These are phyloP conservation scores for Cyanodermella asteris DNA, from an alignment of 2,329 filamentous ascomycete species.

Conservation along the genomic window DNA sequence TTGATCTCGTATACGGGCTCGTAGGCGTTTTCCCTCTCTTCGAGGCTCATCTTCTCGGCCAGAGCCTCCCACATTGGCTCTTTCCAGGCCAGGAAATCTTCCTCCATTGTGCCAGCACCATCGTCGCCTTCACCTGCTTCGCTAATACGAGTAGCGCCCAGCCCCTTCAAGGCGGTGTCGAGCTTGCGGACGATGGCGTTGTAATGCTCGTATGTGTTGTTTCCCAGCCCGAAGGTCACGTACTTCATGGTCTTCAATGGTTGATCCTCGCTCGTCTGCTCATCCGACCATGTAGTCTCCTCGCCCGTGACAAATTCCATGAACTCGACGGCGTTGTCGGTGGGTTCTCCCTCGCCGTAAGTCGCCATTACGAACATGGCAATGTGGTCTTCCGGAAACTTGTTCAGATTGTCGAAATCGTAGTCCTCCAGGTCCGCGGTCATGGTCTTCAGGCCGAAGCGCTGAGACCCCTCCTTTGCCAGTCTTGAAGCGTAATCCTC, in stretches of 20 bases:
- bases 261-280: slow-evolving; percentile 37
- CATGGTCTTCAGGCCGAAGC: slow-evolving; percentile 95
- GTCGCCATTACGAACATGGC: slow-evolving; percentile 91
- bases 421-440: slow-evolving; percentile 95
- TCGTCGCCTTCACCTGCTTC: slow-evolving; percentile 88
- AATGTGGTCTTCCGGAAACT: slow-evolving; percentile 71
- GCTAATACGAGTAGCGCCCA: slow-evolving; percentile 69
- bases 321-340: slow-evolving; percentile 96
- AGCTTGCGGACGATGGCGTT: slow-evolving; percentile 95
- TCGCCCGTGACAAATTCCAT: slow-evolving; percentile 86
- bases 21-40: slow-evolving; percentile 91
- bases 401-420: slow-evolving; percentile 84
- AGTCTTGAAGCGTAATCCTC: slow-evolving; percentile 94
- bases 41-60: slow-evolving; percentile 59
- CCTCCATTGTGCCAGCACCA: slow-evolving; percentile 96
- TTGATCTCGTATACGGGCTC: slow-evolving; percentile 75
- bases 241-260: slow-evolving; percentile 72
- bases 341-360: slow-evolving; percentile 95
- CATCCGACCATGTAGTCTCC: slow-evolving; percentile 58
- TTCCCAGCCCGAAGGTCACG: slow-evolving; percentile 86
- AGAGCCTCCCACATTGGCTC: slow-evolving; percentile 94
- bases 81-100: slow-evolving; percentile 98
- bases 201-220: slow-evolving; percentile 99
- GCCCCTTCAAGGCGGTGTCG: slow-evolving; percentile 54
- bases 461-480: slow-evolving; percentile 90